A percentile compares a stretch with the other conserved stretches of the same genome.
phyloP scores from a whole-genome alignment of 805 yeast species.

The Scheffersomyces lignosus region DNA sequence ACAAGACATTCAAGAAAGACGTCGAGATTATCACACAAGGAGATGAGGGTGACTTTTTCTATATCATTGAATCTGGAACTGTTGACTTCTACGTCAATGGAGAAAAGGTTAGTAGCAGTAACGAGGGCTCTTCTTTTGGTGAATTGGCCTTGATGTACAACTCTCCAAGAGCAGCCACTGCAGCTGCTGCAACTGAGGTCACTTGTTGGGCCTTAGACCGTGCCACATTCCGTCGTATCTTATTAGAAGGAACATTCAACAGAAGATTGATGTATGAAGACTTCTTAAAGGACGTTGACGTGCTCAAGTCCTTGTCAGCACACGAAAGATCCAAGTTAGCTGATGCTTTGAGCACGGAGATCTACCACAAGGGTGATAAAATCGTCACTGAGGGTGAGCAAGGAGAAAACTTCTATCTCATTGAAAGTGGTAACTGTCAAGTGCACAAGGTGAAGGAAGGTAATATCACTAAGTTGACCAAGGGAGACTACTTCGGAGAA shows the following conservation, averaged over 20 bases:
- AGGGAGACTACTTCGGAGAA: conserved; percentile 97
- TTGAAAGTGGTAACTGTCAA: conserved; percentile 76
- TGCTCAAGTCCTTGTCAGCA: conserved; percentile 66
- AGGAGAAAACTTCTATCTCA: conserved; percentile 46
- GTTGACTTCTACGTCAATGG: conserved; percentile 81
- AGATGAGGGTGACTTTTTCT: conserved; percentile 91
- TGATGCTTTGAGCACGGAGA: conserved; percentile 85
- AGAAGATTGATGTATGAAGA: conserved; percentile 89
- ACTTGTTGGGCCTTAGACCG: conserved; percentile 88
- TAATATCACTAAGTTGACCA: conserved; percentile 55
- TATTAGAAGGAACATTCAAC: conserved; percentile 86
- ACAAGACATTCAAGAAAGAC: conserved; percentile 59
- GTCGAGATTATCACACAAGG: conserved; percentile 82
- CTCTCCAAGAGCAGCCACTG: conserved; percentile 97
- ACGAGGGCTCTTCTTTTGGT: conserved; percentile 90
- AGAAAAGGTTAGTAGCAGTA: conserved; percentile 67
- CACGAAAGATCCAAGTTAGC: conserved; percentile 91
- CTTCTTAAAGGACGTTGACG: conserved; percentile 83
- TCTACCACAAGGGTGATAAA: conserved; percentile 65
- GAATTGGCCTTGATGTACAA: conserved; percentile 97
- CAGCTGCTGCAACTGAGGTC: conserved; percentile 64
- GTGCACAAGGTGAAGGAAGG: conserved; percentile 66
- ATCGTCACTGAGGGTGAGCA: conserved; percentile 84
- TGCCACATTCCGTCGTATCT: conserved; percentile 85
- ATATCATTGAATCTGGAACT: conserved; percentile 78